Percentiles rank a stretch among this genome's conserved stretches.
These are phyloP conservation scores for Calocybe gangraenosa DNA, from an alignment of 768 basidiomycete species.

Conservation along the genomic window DNA sequence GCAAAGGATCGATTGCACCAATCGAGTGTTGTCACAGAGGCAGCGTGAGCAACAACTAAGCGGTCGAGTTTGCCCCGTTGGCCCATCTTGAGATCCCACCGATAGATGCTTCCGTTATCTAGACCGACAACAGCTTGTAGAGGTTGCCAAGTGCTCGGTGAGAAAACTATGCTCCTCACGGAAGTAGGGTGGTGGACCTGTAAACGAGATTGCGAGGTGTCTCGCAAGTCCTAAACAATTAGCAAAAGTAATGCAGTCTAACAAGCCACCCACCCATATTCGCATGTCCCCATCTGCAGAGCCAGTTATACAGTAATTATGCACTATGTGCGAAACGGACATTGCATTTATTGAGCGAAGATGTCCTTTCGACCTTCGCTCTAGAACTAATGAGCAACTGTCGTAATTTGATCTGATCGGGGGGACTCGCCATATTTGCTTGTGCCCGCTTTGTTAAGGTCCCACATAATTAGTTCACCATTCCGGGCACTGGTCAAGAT, in stretches of 20 bases:
- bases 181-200: slow-evolving; percentile 67
- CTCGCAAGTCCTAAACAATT: slow-evolving; percentile 60
- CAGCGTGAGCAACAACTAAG: slow-evolving; percentile 68
- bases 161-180: slow-evolving; percentile 68
- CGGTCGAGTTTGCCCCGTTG: slow-evolving; percentile 71
- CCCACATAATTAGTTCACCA: slow-evolving; percentile 84
- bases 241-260: slow-evolving; percentile 1
- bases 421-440: slow-evolving; percentile 60
- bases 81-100: slow-evolving; percentile 79
- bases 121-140: slow-evolving; percentile 66
- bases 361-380: slow-evolving; percentile 65
- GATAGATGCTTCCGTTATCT: slow-evolving; percentile 67
- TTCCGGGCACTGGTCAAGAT: slow-evolving; percentile 77
- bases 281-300: slow-evolving; percentile 79
- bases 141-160: slow-evolving; percentile 59
- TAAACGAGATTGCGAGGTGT: slow-evolving; percentile 64
- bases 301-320: slow-evolving; percentile 73
- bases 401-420: background rate
- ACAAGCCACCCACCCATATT: slow-evolving; percentile 63
- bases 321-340: slow-evolving; percentile 62
- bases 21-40: slow-evolving; percentile 68
- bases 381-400: slow-evolving; percentile 27
- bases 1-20: slow-evolving; percentile 46
- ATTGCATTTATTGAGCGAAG: slow-evolving; percentile 68
- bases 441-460: slow-evolving; percentile 59